Conservation (phyloP, 1,139 yeast genomes). For the Kurtzmaniella quercitrusa region DNA sequence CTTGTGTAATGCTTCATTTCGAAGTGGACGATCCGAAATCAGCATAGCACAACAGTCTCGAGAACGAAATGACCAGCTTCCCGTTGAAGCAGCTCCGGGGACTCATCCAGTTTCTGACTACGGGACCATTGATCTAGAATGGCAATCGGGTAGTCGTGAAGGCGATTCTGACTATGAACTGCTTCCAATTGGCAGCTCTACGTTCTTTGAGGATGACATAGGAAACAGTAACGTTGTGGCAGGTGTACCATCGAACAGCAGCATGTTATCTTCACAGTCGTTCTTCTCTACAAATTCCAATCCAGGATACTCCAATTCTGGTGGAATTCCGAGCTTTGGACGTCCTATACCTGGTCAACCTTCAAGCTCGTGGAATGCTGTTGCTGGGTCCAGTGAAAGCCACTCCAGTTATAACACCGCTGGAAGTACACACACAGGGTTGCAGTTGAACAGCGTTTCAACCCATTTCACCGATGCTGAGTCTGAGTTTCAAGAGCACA, state of each 20-base stretch:
- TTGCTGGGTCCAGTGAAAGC: neutral
- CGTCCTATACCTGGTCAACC: too few relatives aligned
- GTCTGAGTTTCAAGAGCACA: neutral
- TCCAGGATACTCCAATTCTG: neutral
- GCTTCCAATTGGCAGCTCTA: neutral
- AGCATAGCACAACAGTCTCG: neutral
- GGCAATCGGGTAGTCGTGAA: neutral
- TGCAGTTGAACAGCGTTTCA: neutral
- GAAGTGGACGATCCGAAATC: slow-evolving; percentile 1
- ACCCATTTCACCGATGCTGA: neutral
- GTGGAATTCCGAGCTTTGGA: neutral
- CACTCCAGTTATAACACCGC: neutral
- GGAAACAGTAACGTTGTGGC: neutral
- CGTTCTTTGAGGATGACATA: neutral
- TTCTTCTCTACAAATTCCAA: slow-evolving; percentile 4
- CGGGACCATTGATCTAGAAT: slow-evolving; percentile 7
- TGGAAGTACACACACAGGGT: neutral
- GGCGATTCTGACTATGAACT: neutral
- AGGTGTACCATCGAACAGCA: neutral
- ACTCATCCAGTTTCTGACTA: slow-evolving; percentile 14
- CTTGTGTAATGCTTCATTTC: slow-evolving; percentile 32
- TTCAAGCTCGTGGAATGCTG: neutral
- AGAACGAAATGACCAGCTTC: too few relatives aligned
- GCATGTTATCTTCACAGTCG: slow-evolving; percentile 1
- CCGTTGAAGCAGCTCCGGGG: neutral